phyloP scores from a whole-genome alignment of 352 stramenopile species.

The Phytophthora pisi region DNA sequence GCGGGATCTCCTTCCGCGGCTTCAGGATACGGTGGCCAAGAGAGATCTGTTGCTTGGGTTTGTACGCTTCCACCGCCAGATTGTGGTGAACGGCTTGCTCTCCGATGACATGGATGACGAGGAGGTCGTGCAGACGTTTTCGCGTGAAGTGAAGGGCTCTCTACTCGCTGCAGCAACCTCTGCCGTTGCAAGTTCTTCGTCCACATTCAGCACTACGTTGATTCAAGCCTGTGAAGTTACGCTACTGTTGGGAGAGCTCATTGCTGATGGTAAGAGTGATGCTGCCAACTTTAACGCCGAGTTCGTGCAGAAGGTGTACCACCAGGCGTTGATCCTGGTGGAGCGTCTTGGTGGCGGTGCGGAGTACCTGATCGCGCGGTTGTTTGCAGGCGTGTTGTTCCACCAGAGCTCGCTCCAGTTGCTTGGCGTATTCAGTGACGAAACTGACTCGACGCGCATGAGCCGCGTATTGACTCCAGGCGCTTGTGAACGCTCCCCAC shows the following conservation, averaged over 20 bases:
- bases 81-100: constrained; percentile 40
- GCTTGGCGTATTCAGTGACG: constrained; percentile 51
- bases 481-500: constrained; percentile 58
- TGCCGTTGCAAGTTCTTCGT: constrained; percentile 18
- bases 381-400: constrained; percentile 63
- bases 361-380: constrained; percentile 53
- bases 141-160: constrained; percentile 22
- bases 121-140: constrained; percentile 39
- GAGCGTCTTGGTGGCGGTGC: constrained; percentile 45
- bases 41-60: constrained; percentile 42
- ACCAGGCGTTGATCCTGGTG: constrained; percentile 45
- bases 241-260: constrained; percentile 29
- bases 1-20: constrained; percentile 12
- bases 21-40: constrained; percentile 21
- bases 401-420: constrained; percentile 41
- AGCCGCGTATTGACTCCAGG: constrained; percentile 62
- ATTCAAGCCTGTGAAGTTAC: constrained; percentile 44
- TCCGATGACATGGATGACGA: constrained; percentile 63
- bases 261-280: constrained; percentile 23
- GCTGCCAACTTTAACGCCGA: constrained; percentile 14
- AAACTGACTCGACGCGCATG: constrained; percentile 49
- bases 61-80: constrained; percentile 37
- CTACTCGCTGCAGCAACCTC: constrained; percentile 28
- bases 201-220: constrained; percentile 23
- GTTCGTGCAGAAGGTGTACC: constrained; percentile 49